Evolutionary conservation across 2,329 filamentous ascomycete species (phyloP).

Genomic region (Talaromyces sp.): DNA sequence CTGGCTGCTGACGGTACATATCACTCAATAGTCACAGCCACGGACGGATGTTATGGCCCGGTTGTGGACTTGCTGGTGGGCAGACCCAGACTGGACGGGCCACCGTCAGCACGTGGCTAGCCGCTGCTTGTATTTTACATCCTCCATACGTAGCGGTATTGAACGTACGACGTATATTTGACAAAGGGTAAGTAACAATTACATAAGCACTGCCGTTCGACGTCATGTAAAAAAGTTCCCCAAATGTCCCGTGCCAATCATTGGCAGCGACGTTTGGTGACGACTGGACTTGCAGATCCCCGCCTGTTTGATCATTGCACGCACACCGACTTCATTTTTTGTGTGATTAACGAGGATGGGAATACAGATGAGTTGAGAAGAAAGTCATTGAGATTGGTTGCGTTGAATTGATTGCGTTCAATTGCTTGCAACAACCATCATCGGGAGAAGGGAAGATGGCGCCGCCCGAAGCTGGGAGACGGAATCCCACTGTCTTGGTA

Average conservation of each 20-base stretch:
- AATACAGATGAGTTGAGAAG: neutral
- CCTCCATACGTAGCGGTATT: neutral
- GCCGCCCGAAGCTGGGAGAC: constrained; percentile 30
- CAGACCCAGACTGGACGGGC: neutral
- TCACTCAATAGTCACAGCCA: neutral
- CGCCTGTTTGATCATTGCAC: neutral
- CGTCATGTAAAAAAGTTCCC: constrained; percentile 11
- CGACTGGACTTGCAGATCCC: constrained; percentile 1
- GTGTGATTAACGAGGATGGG: neutral
- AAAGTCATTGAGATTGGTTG: neutral
- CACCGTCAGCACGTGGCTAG: constrained; percentile 3
- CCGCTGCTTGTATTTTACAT: neutral
- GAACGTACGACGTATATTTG: too few relatives aligned
- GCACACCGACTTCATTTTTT: neutral
- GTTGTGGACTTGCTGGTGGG: neutral
- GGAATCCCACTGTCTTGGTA: constrained; percentile 47
- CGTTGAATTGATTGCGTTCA: neutral
- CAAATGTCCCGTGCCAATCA: constrained; percentile 13
- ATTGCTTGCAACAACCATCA: neutral
- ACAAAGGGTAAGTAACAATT: neutral
- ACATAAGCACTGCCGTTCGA: neutral
- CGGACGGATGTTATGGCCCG: neutral
- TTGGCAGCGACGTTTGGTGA: neutral
- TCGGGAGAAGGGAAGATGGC: constrained; percentile 11
- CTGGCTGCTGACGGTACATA: neutral